Percentiles rank a stretch among this genome's conserved stretches.
Evolutionary conservation across 805 yeast species (phyloP).

Genomic region (Debaryomyces maramus): DNA sequence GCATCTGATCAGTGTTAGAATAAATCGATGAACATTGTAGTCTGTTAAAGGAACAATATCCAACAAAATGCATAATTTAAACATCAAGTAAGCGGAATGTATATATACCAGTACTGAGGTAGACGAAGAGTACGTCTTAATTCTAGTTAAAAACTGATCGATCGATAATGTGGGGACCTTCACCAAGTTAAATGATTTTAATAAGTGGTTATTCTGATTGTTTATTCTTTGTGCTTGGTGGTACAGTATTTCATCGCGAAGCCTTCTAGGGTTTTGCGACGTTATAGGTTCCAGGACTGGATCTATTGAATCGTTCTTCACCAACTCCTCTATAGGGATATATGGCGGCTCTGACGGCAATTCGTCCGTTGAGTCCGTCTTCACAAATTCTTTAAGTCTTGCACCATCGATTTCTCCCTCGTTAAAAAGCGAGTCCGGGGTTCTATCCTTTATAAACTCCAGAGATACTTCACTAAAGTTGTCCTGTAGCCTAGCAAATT

Average conservation of each 20-base stretch:
- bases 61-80: constrained; percentile 33
- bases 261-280: constrained; percentile 12
- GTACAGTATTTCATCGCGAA: constrained; percentile 22
- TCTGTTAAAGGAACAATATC: constrained; percentile 31
- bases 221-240: constrained; percentile 10
- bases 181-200: constrained; percentile 33
- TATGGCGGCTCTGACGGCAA: constrained; percentile 10
- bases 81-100: constrained; percentile 40
- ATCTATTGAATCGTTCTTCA: constrained; percentile 15
- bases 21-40: constrained; percentile 38
- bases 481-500: constrained; percentile 14
- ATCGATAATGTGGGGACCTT: constrained; percentile 36
- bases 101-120: constrained; percentile 40
- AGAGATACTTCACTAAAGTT: constrained; percentile 3
- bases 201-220: constrained; percentile 28
- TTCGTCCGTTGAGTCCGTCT: background rate
- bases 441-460: constrained; percentile 14
- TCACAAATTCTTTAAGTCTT: background rate
- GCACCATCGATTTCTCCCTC: constrained; percentile 7
- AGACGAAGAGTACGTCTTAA: constrained; percentile 40
- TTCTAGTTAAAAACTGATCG: constrained; percentile 35
- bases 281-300: constrained; percentile 16
- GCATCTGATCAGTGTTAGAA: constrained; percentile 42
- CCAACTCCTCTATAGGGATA: constrained; percentile 24
- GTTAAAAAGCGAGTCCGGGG: constrained; percentile 14